Evolutionary conservation across 129 eudicot species (phyloP), one percentile per base, ranked within the genome.

Genomic region (Saposhnikovia divaricata): DNA sequence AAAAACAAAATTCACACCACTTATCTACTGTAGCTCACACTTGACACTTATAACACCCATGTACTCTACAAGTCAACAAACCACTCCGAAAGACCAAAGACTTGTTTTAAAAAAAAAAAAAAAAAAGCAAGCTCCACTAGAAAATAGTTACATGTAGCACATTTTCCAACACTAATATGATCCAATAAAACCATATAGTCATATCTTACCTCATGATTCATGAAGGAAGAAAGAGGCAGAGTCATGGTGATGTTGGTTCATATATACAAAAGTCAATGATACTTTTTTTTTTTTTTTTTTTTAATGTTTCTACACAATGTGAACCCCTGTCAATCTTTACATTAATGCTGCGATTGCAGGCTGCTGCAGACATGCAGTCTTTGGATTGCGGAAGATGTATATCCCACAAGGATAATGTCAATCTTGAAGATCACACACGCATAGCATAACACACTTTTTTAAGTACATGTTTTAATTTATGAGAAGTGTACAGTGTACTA

Each of bases 311-410:
- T 6, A 2, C 21, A 14, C 44, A 69, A 2, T 38, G 3, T 34
- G 42, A 69, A 68, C 43, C 44, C 7, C n/a, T 69, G 74, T 31
- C 47, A 16, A 71, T 44, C 46, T 42, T 42, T 9, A 8, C 25
- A 59, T n/a, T 61, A n/a, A 61, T 61, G 69, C 34, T 61, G 69
- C 27, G 5, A 37, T 4, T 39, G 76, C 34, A 38, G 6, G 74
- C 44, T 9, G 74, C 44, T 9, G 51, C 76, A 72, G 50, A 71
- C 74, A 14, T 38, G 46, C 34, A 23, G 51, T 72, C 51, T 72
- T 72, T 72, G 76, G 76, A n/a, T 72, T 42, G 76, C 51, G 76
- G 47, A 72, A 72, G 76, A 11, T 69, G 3, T 16, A 28, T 69
- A 34, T 38, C 74, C 6, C 74, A 69, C 40, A 69, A 28, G 76